Conservation (phyloP, 768 basidiomycete species). For the Termitomyces sp. region DNA sequence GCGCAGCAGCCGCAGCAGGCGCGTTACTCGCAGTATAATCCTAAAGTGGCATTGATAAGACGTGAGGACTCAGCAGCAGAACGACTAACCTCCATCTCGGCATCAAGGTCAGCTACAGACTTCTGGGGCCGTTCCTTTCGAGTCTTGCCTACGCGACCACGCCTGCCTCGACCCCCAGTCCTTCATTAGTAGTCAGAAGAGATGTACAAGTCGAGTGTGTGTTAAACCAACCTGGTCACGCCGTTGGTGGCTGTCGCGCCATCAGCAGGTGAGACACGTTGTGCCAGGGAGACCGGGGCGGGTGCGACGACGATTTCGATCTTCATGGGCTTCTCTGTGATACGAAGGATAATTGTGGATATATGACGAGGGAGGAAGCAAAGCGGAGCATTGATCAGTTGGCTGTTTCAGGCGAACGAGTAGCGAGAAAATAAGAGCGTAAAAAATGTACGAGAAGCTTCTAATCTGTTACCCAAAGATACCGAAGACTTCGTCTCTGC, state of each 20-base stretch:
- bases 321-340: conserved; percentile 93
- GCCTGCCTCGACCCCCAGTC: conserved; percentile 37
- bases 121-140: conserved; percentile 70
- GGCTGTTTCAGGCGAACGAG: conserved; percentile 35
- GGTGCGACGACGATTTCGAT: conserved; percentile 96
- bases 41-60: conserved; percentile 25
- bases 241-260: conserved; percentile 21
- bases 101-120: conserved; percentile 87
- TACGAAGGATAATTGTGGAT: conserved; percentile 19
- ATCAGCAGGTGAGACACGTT: conserved; percentile 79
- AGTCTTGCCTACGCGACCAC: conserved; percentile 35
- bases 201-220: not conserved
- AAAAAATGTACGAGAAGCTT: conserved; percentile 18
- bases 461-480: conserved; percentile 32
- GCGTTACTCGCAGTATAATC: conserved; percentile 64
- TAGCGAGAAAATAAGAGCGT: conserved; percentile 37
- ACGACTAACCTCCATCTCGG: conserved; percentile 87
- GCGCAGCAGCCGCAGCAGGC: conserved; percentile 36
- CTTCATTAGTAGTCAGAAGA: conserved; percentile 18
- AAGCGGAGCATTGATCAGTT: conserved; percentile 44
- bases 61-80: not conserved
- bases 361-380: conserved; percentile 28
- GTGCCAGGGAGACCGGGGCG: conserved; percentile 61
- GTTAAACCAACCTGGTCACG: conserved; percentile 27
- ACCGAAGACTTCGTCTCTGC: conserved; percentile 39